Base-by-base conservation (phyloP, 2,329 filamentous ascomycete species). In the Nemania bipapillata region DNA sequence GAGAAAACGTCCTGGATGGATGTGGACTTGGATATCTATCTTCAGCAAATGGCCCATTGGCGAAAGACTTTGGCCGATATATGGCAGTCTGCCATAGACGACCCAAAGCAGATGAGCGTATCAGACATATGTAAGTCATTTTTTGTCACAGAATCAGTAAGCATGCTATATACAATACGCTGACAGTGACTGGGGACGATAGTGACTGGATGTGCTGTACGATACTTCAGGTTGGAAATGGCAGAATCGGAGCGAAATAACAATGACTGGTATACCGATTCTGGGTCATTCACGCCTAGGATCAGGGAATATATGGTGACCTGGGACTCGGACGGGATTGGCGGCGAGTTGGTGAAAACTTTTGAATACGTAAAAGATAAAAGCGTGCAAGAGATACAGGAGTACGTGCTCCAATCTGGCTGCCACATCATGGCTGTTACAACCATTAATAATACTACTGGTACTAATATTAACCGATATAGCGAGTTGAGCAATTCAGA, bases 111-210 rank as follows among this genome's bases (percentile, higher is more conserved):
- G 24, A 17, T 64, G 61, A 52, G 53, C 9, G 17, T 50, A 12
- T 53, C 53, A 40, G 53, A 57, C 7, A 30, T 64, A 24, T 11
- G 61, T 64, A 57, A 42, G 61, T 56, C 22, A 8, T 22, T 20
- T 2, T 15, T 45, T 28, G 12, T 20, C 2, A 6, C 9, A 32
- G 24, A 35, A 17, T 8, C 17, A 45, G 24, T 49, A 17, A 17
- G 3, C 3, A 20, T 52, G 15, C 30, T 26, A 3, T 11, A 4
- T 45, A n/a, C 6, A 32, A 24, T 24, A 54, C 26, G 60, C 37
- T 50, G 28, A 37, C 28, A 17, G 60, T n/a, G 37, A 40, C 8
- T 9, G 8, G 52, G 50, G 15, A 7, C n/a, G 3, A 11, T 20
- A 63, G 60, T 22, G 17, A 12, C 17, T 37, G 22, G 9, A 26